A percentile compares a stretch with the other conserved stretches of the same genome.
Conservation (phyloP, 2,329 filamentous ascomycete species). For the Penicillium paneum region DNA sequence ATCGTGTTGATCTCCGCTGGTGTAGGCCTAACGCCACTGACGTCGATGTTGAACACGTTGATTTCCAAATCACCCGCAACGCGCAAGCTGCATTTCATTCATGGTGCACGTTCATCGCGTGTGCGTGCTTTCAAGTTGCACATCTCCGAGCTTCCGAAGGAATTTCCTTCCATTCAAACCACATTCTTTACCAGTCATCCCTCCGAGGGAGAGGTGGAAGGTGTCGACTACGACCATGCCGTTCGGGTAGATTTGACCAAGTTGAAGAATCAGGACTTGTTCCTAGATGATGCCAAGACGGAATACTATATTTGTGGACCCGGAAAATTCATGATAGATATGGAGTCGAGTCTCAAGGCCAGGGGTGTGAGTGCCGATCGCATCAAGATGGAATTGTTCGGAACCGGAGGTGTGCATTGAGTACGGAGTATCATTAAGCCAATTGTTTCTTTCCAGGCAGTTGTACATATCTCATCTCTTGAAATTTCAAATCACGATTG, state of each 20-base stretch:
- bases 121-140: conserved; percentile 54
- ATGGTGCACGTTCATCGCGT: conserved; percentile 52
- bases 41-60: conserved; percentile 59
- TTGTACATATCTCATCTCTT: conserved; percentile 5
- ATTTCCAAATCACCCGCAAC: conserved; percentile 40
- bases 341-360: conserved; percentile 52
- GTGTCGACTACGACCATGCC: conserved; percentile 57
- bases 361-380: conserved; percentile 58
- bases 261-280: conserved; percentile 56
- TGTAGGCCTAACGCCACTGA: conserved; percentile 58
- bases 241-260: conserved; percentile 59
- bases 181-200: conserved; percentile 60
- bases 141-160: conserved; percentile 44
- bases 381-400: conserved; percentile 67
- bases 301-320: conserved; percentile 74
- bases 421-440: not conserved
- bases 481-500: not conserved
- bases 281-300: conserved; percentile 52
- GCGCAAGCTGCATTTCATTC: conserved; percentile 58
- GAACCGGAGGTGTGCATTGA: conserved; percentile 49
- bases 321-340: conserved; percentile 64
- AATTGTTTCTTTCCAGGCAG: not conserved
- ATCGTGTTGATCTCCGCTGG: conserved; percentile 62
- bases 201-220: conserved; percentile 46
- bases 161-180: conserved; percentile 49